Percentiles rank a stretch among this genome's conserved stretches.
These are phyloP conservation scores for Neospora caninum DNA, from an alignment of 169 alveolate genomes.

Conservation along the genomic window DNA sequence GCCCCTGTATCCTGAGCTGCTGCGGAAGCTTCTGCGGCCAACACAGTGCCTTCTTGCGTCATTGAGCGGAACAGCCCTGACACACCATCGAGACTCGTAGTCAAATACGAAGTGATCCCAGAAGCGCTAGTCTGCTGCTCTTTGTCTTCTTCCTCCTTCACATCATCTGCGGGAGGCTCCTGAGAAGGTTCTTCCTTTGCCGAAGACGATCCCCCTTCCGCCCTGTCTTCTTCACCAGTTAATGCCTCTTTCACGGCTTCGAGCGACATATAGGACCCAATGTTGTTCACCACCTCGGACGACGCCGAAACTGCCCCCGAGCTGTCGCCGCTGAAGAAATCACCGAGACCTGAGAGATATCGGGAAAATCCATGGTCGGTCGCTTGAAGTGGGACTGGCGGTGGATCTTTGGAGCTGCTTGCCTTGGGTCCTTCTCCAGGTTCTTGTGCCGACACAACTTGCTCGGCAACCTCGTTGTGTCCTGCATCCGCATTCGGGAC, in stretches of 20 bases:
- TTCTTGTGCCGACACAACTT: not conserved
- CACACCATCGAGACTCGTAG: not conserved
- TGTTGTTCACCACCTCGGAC: conserved; percentile 9
- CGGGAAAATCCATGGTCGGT: not conserved
- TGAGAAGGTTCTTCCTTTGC: not conserved
- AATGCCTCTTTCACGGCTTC: conserved; percentile 22
- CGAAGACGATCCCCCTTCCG: not conserved
- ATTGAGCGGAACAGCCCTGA: not conserved
- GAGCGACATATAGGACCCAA: not conserved
- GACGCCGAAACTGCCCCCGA: not conserved
- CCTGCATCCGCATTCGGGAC: not conserved
- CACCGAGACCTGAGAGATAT: not conserved
- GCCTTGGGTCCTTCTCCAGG: not conserved
- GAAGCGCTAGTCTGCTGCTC: not conserved
- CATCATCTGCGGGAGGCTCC: not conserved
- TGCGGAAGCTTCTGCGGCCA: not conserved
- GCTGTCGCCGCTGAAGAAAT: not conserved
- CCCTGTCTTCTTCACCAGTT: not conserved
- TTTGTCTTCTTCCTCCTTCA: not conserved
- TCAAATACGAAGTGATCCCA: not conserved
- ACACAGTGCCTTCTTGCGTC: not conserved
- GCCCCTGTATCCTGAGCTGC: not conserved
- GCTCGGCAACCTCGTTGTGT: not conserved
- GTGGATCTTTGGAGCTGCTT: not conserved
- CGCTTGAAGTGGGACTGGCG: no score